Conservation (phyloP, 129 eudicot species). For the Chrysanthemum makinoi region DNA sequence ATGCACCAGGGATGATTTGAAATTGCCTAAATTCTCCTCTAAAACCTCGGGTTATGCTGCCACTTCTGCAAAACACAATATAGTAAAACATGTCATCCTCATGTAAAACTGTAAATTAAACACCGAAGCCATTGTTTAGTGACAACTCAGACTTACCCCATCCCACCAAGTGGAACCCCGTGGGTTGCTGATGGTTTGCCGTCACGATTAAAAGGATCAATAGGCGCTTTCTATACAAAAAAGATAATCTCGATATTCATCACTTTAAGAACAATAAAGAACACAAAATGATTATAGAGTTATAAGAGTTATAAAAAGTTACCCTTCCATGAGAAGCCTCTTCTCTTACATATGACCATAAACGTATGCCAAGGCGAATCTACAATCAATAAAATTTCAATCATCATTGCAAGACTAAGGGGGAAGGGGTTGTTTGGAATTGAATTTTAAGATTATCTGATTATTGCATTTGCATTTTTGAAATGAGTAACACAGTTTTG, state of each 20-base stretch:
- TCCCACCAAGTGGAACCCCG: conserved; percentile 89
- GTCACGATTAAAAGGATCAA: conserved; percentile 82
- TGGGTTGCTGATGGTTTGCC: conserved; percentile 76
- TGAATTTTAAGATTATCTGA: too few relatives aligned
- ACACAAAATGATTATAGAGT: background rate
- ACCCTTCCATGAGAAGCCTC: conserved; percentile 99
- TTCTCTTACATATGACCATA: conserved; percentile 87
- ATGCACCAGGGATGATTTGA: conserved; percentile 88
- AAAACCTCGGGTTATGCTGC: conserved; percentile 96
- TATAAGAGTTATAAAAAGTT: conserved; percentile 18
- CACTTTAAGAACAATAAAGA: background rate
- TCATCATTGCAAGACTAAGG: too few relatives aligned
- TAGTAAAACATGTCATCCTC: conserved; percentile 14
- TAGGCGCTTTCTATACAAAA: conserved; percentile 78
- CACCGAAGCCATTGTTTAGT: conserved; percentile 1
- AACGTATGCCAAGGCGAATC: conserved; percentile 75
- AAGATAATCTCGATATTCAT: background rate
- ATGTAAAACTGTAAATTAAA: background rate
- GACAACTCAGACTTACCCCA: conserved; percentile 67
- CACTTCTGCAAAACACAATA: conserved; percentile 60
- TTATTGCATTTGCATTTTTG: too few relatives aligned
- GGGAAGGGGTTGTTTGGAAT: too few relatives aligned
- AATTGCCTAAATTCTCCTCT: conserved; percentile 94
- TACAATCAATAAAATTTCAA: conserved; percentile 16
- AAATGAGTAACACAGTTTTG: too few relatives aligned